These are phyloP conservation scores for Clarireedia paspali DNA, from an alignment of 2,329 filamentous ascomycete species.

Conservation along the genomic window DNA sequence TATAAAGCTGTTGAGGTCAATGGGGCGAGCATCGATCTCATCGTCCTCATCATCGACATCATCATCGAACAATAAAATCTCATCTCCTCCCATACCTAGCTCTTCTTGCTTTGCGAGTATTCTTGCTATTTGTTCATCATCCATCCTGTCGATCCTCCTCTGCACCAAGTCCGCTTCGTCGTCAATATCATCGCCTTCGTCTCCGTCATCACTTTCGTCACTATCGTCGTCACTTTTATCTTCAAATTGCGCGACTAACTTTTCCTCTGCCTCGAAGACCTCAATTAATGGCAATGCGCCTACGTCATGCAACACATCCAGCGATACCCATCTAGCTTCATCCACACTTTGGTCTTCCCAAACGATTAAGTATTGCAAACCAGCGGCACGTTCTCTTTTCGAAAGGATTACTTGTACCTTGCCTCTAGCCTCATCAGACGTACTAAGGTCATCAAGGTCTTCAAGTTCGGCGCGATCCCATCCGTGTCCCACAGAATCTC, in stretches of 20 bases:
- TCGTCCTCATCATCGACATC: conserved; percentile 27
- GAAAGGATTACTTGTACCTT: conserved; percentile 36
- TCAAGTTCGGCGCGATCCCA: conserved; percentile 39
- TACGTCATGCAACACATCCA: conserved; percentile 26
- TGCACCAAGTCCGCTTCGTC: conserved; percentile 32
- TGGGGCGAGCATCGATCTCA: neutral
- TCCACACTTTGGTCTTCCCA: conserved; percentile 36
- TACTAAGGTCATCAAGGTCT: conserved; percentile 42
- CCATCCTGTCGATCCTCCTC: conserved; percentile 38
- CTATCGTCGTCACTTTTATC: conserved; percentile 28
- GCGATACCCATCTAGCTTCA: conserved; percentile 42
- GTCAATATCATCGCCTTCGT: conserved; percentile 26
- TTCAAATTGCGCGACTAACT: conserved; percentile 26
- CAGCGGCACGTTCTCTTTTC: conserved; percentile 36
- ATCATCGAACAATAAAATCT: conserved; percentile 50
- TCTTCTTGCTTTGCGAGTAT: conserved; percentile 55
- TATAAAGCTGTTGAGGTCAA: conserved; percentile 4
- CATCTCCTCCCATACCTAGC: conserved; percentile 51
- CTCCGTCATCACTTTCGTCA: conserved; percentile 21
- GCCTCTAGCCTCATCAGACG: conserved; percentile 38
- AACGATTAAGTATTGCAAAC: conserved; percentile 44
- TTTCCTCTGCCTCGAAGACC: conserved; percentile 30
- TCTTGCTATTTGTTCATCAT: conserved; percentile 54
- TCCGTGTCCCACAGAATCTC: conserved; percentile 14
- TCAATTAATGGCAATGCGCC: conserved; percentile 27